Percentiles rank a stretch among this genome's conserved stretches.
Conservation (phyloP, 2,329 filamentous ascomycete species). For the Monilinia fructigena region DNA sequence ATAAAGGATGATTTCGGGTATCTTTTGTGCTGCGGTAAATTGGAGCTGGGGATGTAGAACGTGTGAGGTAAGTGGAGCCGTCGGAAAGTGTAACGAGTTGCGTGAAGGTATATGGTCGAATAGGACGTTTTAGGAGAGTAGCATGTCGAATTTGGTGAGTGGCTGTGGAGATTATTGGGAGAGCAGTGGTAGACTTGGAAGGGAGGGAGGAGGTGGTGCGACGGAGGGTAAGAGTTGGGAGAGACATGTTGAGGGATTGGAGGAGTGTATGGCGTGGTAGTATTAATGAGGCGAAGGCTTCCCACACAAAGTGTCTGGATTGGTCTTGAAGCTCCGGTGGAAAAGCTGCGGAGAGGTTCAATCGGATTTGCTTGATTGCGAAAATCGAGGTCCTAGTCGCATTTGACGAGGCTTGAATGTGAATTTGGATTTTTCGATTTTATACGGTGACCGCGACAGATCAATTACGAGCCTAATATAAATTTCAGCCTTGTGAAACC, state of each 20-base stretch:
- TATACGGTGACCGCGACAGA: background rate
- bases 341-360: slow-evolving; percentile 20
- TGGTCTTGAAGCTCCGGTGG: background rate
- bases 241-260: slow-evolving; percentile 24
- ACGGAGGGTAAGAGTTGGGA: slow-evolving; percentile 29
- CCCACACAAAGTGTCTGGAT: background rate
- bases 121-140: slow-evolving; percentile 81
- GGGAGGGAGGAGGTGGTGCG: slow-evolving; percentile 26
- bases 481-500: slow-evolving; percentile 16
- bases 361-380: slow-evolving; percentile 20
- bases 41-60: slow-evolving; percentile 69
- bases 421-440: slow-evolving; percentile 18
- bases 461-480: background rate
- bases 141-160: slow-evolving; percentile 60
- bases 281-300: slow-evolving; percentile 3
- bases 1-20: slow-evolving; percentile 82
- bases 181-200: background rate
- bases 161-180: background rate
- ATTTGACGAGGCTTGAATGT: slow-evolving; percentile 15
- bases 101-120: slow-evolving; percentile 94
- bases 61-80: slow-evolving; percentile 78
- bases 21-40: slow-evolving; percentile 69
- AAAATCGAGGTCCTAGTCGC: slow-evolving; percentile 3
- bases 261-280: slow-evolving; percentile 2
- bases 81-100: slow-evolving; percentile 90